phyloP scores from a whole-genome alignment of 2,329 filamentous ascomycete species.

The Neofusicoccum umdonicola region DNA sequence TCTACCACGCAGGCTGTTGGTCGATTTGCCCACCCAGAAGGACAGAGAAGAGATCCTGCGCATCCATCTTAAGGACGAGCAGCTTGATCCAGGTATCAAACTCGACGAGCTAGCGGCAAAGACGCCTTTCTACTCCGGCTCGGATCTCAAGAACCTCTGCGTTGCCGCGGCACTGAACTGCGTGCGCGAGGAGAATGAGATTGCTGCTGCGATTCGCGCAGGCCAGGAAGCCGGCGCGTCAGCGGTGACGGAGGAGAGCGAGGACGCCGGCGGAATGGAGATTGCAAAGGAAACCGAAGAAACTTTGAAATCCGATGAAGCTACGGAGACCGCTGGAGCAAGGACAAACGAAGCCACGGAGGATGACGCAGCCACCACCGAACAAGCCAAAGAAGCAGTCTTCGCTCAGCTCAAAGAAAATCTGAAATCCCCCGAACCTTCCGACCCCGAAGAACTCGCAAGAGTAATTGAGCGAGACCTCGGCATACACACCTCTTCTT shows the following conservation, averaged over 20 bases:
- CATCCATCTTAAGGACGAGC: conserved; percentile 69
- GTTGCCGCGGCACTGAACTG: conserved; percentile 77
- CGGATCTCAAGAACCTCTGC: conserved; percentile 78
- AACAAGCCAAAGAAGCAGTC: too few species aligned
- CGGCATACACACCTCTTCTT: too few species aligned
- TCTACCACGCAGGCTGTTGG: conserved; percentile 68
- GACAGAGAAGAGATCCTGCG: conserved; percentile 68
- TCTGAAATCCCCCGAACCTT: too few species aligned
- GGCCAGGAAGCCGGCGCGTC: background rate
- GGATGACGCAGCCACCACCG: too few species aligned
- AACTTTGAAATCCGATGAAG: too few species aligned
- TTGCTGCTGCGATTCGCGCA: conserved; percentile 6
- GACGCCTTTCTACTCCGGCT: conserved; percentile 77
- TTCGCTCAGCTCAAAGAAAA: too few species aligned
- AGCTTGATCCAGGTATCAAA: conserved; percentile 59
- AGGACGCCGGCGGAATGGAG: background rate
- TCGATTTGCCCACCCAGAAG: conserved; percentile 67
- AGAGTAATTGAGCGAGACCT: too few species aligned
- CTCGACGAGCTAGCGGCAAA: conserved; percentile 62
- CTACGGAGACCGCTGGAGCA: background rate
- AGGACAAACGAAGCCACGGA: too few species aligned
- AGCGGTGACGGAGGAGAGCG: background rate
- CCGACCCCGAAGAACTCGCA: too few species aligned
- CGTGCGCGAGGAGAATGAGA: conserved; percentile 68
- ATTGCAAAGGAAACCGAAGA: background rate